Percentiles rank a stretch among this genome's conserved stretches.
phyloP scores from a whole-genome alignment of 495 filamentous ascomycete genomes.

The Xanthoparmelia taractica region DNA sequence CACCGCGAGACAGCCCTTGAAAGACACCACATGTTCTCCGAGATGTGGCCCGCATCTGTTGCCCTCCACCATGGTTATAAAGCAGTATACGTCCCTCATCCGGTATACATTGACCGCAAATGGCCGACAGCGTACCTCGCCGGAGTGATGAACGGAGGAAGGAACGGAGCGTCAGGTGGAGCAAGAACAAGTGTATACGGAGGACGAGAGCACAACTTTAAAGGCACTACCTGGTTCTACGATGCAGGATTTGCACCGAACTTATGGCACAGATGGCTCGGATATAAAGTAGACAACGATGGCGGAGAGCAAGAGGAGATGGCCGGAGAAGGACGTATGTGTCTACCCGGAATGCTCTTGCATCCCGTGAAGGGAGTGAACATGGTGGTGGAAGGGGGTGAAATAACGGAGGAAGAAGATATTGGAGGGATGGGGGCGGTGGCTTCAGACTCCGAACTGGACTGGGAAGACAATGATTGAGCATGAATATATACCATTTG shows the following conservation, averaged over 20 bases:
- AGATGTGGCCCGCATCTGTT: conserved; percentile 87
- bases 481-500: conserved; percentile 3
- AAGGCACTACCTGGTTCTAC: conserved; percentile 89
- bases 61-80: conserved; percentile 93
- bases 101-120: conserved; percentile 78
- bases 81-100: conserved; percentile 88
- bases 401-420: conserved; percentile 30
- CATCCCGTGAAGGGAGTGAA: conserved; percentile 88
- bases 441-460: conserved; percentile 21
- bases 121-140: conserved; percentile 82
- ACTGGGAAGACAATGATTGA: conserved; percentile 10
- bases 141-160: conserved; percentile 73
- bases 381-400: conserved; percentile 56
- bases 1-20: conserved; percentile 75
- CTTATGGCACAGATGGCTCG: conserved; percentile 82
- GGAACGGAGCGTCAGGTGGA: conserved; percentile 70
- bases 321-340: conserved; percentile 80
- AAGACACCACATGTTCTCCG: conserved; percentile 84
- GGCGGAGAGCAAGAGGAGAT: conserved; percentile 78
- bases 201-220: conserved; percentile 82
- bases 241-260: conserved; percentile 77
- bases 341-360: conserved; percentile 81
- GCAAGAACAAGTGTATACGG: conserved; percentile 69
- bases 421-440: conserved; percentile 30
- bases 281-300: conserved; percentile 73